Evolutionary conservation across 495 filamentous ascomycete species (phyloP), one percentile per base, ranked within the genome.

Genomic region (Aspergillus carlsbadensis): DNA sequence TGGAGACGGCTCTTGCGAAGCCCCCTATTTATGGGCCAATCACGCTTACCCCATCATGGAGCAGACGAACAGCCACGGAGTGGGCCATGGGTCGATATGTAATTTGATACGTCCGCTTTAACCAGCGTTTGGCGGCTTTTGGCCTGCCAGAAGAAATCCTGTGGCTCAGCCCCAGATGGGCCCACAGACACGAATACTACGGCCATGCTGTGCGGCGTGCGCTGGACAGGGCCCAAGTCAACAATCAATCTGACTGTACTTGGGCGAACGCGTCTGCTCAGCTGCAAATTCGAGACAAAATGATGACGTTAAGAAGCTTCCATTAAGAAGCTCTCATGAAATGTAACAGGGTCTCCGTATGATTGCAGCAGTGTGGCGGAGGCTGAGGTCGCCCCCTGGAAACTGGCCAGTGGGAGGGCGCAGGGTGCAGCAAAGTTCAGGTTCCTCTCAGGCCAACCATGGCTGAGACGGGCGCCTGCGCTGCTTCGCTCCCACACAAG

Each of bases 161-260:
- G 50, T 52, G 36, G 52, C 31, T 46, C 42, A 54, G 52, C 42
- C 52, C 52, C 52, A 54, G 37, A 22, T 45, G 29, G 37, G 18
- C 37, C 49, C 49, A 52, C 37, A 57, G 37, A 50, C 17, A 56
- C 29, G 21, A 45, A 55, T 45, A 55, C 42, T 45, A 55, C 42
- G 31, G 20, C 36, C 20, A 22, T 35, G 6, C 11, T 24, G 41
- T 22, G 22, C 11, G 6, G 5, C 24, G 41, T 22, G 22, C 11
- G 13, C 11, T 39, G 3, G 13, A 13, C 11, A 35, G 13, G 15
- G 13, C 36, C 5, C 36, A 29, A 8, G 36, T 39, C 36, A 39
- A 39, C 13, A 13, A 10, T 4, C 5, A 13, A 39, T 39, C 36
- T 39, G 36, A 39, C 36, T 13, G 36, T 13, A 37, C 13, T 10